Evolutionary conservation across 1,284 basidiomycete species (phyloP), one percentile per base, ranked within the genome.

Genomic region (Irpex sp.): DNA sequence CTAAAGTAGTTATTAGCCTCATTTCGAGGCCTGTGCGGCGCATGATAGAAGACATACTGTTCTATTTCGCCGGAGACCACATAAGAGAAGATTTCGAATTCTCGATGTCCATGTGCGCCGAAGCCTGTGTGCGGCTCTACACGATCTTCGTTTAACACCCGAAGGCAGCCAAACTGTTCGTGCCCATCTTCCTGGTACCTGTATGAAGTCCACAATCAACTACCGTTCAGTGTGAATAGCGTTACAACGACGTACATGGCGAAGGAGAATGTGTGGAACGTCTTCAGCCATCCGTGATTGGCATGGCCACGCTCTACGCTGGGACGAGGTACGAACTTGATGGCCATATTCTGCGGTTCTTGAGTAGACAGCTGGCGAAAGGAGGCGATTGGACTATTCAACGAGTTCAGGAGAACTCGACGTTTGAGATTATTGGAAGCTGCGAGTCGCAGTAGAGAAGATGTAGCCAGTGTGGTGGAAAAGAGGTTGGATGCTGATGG

Each of bases 21-120:
- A 8, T 55, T 51, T 17, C 49, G 8, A 50, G 62, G 58, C 31
- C 31, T 1, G 31, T 9, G 33, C 46, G 61, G 6, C 4, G 37
- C 9, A 7, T 51, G 15, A 54, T 57, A 21, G 21, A 11, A 21
- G 55, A 74, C 79, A 62, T 72, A 92, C 91, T 95, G 91, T 69
- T 92, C 87, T 31, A 95, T 80, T 68, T 89, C 80, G 2, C 93
- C 93, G n/a, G 76, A 71, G 36, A 95, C 84, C 57, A 95, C 77
- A 68, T 97, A 96, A 1, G 88, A 90, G 78, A 96, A 97, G 68
- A 98, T 98, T 72, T 98, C 94, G 68, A 93, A 93, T 72, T 93
- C 90, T 37, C 85, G 80, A 73, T 98, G 96, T 7, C 83, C 81
- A 70, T 98, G 95, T 0, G 87, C 89, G 3, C 93, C 94, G 69